Base-by-base conservation (phyloP, 1,139 yeast species). In the Saccharomyces hybrid region DNA sequence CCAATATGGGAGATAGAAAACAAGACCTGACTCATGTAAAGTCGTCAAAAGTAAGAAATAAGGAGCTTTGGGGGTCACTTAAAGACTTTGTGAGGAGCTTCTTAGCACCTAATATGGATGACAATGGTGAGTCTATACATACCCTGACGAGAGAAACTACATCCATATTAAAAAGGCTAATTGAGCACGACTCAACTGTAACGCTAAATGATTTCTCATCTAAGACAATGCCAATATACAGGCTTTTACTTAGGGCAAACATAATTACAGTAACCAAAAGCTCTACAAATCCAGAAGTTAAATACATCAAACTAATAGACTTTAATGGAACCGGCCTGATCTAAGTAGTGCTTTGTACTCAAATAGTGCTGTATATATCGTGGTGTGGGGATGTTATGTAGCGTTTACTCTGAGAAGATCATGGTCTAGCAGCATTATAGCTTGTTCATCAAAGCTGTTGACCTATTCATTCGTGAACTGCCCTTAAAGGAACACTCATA, bases 151-250 rank as follows among this genome's bases (percentile, higher is more conserved):
- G 25, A 4, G 44, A 38, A 19, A 5, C 11, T 13, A 16, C 48
- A 23, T 4, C 19, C 1, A 41, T 58, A 14, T 27, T 58, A 8
- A 46, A 48, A 47, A 54, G 62, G 47, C 47, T 62, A 7, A 46
- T 62, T 3, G 48, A 47, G 14, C 52, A 57, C 28, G 66, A 63
- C 38, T 47, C 50, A 11, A 51, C 55, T 7, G 51, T 65, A 11
- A 48, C 52, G 16, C 50, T 55, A 3, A 42, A 50, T 4, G 64
- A 65, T 52, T 66, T 66, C 27, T 32, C 50, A 5, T 25, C 53
- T 0, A 38, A 48, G 14, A 47, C 52, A 26, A 50, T 53, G 52
- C 44, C 46, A 13, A 29, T 61, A 14, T 59, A 58, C 38, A 53
- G 62, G 41, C 14, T 61, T 23, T 32, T 58, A 23, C 34, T 52